Conservation (phyloP, 768 basidiomycete species). For the Trametes coccinea region DNA sequence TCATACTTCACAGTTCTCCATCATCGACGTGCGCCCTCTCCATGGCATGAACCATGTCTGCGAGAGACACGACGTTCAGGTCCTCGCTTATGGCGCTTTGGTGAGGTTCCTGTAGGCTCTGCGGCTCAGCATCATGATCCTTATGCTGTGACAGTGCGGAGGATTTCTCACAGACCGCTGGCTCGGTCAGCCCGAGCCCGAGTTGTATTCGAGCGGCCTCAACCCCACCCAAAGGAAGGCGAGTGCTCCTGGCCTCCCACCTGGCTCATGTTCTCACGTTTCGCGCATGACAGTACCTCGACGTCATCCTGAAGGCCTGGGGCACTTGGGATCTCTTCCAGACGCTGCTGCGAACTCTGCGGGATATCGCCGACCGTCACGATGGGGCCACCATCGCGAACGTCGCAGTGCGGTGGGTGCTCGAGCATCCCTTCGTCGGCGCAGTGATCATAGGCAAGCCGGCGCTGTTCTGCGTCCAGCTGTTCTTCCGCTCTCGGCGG, state of each 20-base stretch:
- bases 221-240: slow-evolving; percentile 83
- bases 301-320: slow-evolving; percentile 77
- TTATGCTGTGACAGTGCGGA: slow-evolving; percentile 55
- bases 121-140: neutral
- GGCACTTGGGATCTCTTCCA: slow-evolving; percentile 77
- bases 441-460: slow-evolving; percentile 70
- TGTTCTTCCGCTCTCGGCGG: too few relatives aligned
- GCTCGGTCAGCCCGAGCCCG: slow-evolving; percentile 65
- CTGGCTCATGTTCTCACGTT: neutral
- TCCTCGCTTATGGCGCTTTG: slow-evolving; percentile 77
- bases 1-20: slow-evolving; percentile 59
- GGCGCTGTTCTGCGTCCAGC: too few relatives aligned
- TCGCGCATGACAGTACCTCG: slow-evolving; percentile 60
- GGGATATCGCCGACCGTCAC: slow-evolving; percentile 62
- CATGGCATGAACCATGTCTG: slow-evolving; percentile 77
- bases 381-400: slow-evolving; percentile 68
- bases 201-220: slow-evolving; percentile 61
- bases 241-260: slow-evolving; percentile 6
- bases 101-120: slow-evolving; percentile 40
- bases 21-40: slow-evolving; percentile 75
- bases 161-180: slow-evolving; percentile 78
- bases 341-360: slow-evolving; percentile 53
- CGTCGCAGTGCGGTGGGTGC: slow-evolving; percentile 78
- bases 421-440: slow-evolving; percentile 73
- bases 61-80: slow-evolving; percentile 63